A percentile compares a stretch with the other conserved stretches of the same genome.
Conservation (phyloP, 2,329 filamentous ascomycete genomes). For the Neonectria ditissima region DNA sequence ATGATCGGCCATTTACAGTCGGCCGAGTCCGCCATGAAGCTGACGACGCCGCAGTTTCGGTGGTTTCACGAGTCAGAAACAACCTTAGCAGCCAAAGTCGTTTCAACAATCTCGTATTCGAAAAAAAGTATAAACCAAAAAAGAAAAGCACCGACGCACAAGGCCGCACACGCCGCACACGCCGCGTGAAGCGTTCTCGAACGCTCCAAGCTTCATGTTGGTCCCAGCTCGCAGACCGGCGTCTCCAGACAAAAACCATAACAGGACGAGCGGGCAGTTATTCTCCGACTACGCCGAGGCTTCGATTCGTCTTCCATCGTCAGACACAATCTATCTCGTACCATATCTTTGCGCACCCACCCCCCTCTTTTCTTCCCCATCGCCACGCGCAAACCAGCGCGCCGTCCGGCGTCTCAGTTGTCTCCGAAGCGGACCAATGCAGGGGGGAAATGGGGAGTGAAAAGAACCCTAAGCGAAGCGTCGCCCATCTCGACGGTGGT, state of each 20-base stretch:
- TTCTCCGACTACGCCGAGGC: background rate
- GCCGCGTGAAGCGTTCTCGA: background rate
- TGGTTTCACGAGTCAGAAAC: background rate
- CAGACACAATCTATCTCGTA: background rate
- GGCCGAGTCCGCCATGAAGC: background rate
- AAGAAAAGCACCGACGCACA: no score
- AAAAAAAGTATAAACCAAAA: background rate
- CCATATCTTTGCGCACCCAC: background rate
- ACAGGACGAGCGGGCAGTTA: background rate
- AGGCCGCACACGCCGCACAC: background rate
- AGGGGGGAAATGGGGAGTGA: no score
- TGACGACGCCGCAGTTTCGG: background rate
- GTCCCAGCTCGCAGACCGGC: background rate
- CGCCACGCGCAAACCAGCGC: background rate
- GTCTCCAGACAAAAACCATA: background rate
- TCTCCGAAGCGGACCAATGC: background rate
- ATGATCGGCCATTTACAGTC: background rate
- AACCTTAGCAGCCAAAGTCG: background rate
- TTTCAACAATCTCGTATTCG: background rate
- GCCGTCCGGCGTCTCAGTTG: background rate
- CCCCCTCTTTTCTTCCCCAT: no score
- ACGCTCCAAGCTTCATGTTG: background rate
- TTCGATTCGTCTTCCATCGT: background rate
- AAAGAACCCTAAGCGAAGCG: background rate
- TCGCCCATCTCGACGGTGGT: background rate